Evolutionary conservation across 2,329 filamentous ascomycete species (phyloP).

Genomic region (Uncinocarpus reesii): DNA sequence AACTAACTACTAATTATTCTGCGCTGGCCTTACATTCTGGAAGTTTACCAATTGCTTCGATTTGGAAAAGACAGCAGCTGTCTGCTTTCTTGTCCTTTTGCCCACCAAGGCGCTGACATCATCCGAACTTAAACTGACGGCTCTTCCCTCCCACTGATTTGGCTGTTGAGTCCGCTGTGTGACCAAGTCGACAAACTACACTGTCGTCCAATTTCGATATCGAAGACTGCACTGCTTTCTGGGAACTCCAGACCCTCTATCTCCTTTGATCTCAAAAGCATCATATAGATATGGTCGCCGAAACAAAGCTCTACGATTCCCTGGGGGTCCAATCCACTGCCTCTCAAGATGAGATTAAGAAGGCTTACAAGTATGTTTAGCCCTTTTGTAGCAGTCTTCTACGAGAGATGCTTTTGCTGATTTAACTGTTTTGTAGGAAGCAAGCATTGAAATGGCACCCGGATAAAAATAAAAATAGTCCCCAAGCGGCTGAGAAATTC

Average conservation of each 20-base stretch:
- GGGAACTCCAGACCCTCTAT: not conserved
- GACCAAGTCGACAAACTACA: not conserved
- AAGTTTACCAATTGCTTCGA: too few species aligned
- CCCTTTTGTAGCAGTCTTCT: not conserved
- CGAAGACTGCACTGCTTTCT: too few species aligned
- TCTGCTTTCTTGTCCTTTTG: not conserved
- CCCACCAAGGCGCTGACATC: conserved; percentile 7
- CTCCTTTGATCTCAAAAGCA: not conserved
- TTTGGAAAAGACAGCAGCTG: not conserved
- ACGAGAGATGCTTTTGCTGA: not conserved
- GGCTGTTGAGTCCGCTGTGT: not conserved
- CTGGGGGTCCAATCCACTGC: conserved; percentile 69
- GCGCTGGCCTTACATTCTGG: too few species aligned
- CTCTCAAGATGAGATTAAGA: conserved; percentile 90
- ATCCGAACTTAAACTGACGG: conserved; percentile 7
- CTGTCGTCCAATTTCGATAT: not conserved
- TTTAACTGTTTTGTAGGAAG: conserved; percentile 49
- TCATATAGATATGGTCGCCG: conserved; percentile 64
- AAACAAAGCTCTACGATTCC: conserved; percentile 89
- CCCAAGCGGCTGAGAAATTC: conserved; percentile 80
- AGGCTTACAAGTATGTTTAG: conserved; percentile 66
- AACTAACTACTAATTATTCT: too few species aligned
- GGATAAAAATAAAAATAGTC: conserved; percentile 94
- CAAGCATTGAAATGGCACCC: conserved; percentile 85
- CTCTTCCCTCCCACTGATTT: not conserved